Evolutionary conservation across 371 early-diverging fungal genomes (phyloP).

Genomic region (Umbelopsis sp.): DNA sequence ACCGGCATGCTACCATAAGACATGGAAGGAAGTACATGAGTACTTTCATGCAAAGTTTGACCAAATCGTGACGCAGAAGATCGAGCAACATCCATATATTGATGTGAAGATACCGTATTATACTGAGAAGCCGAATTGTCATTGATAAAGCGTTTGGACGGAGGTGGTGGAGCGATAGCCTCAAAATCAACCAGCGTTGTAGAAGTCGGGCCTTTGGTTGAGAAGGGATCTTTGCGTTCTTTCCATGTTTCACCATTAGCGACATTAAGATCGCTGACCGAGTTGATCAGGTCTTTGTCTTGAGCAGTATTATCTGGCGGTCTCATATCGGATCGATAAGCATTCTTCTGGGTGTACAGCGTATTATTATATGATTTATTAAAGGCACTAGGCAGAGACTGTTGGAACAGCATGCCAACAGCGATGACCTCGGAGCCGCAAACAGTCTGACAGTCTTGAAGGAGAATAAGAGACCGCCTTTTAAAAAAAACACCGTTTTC

Average conservation of each 20-base stretch:
- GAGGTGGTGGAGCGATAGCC: slow-evolving; percentile 28
- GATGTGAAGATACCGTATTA: not conserved
- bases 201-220: slow-evolving; percentile 32
- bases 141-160: slow-evolving; percentile 23
- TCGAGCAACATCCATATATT: slow-evolving; percentile 5
- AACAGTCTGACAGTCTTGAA: not conserved
- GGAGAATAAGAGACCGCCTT: slow-evolving; percentile 1
- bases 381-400: slow-evolving; percentile 14
- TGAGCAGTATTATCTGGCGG: slow-evolving; percentile 1
- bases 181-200: slow-evolving; percentile 32
- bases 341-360: not conserved
- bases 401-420: slow-evolving; percentile 19
- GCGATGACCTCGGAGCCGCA: slow-evolving; percentile 8
- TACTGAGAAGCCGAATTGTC: slow-evolving; percentile 2
- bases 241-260: slow-evolving; percentile 18
- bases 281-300: slow-evolving; percentile 9
- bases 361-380: slow-evolving; percentile 6
- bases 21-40: not conserved
- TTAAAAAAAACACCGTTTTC: not conserved
- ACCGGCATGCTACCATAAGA: not conserved
- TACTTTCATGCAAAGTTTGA: not conserved
- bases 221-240: slow-evolving; percentile 22
- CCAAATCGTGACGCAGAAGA: slow-evolving; percentile 3
- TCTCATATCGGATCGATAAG: slow-evolving; percentile 7
- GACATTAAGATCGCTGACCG: slow-evolving; percentile 13